Evolutionary conservation across 768 basidiomycete genomes (phyloP), one percentile per base, ranked within the genome.

Genomic region (Nidula microcarpa): DNA sequence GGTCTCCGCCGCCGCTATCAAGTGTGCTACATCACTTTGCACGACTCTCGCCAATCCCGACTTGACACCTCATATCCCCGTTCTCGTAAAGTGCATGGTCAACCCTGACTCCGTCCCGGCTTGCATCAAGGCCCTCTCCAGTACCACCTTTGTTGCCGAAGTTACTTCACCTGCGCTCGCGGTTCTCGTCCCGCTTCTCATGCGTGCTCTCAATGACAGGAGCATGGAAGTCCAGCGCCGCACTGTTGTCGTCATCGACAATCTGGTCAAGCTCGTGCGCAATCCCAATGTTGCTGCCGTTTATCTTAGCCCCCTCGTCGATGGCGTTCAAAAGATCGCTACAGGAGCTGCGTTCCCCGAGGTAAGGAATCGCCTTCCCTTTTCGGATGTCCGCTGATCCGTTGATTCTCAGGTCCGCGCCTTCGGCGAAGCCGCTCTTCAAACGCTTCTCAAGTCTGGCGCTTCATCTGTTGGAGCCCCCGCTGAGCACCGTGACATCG

Each of bases 171-270:
- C 96, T n/a, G 93, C 95, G 9, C 81, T 98, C 33, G 96, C 96
- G 13, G 94, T 98, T 58, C 84, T 98, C 52, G 93, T 95, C 6
- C 96, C 96, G 6, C 82, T 98, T 18, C 77, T 98, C 47, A 77
- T 83, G 43, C 92, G 96, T 63, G 95, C 92, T 8, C 76, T 98
- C 61, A 95, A 95, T 59, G 95, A 97, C 67, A 83, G 95, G 58
- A 94, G 93, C 53, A 97, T 94, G 87, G 94, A 97, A 62, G 91
- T 94, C 16, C 94, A 96, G 66, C 88, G 96, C 53, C 86, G 96
- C 54, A 88, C 92, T 0, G 94, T 97, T 53, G 87, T 98, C 47
- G 93, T 98, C 63, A 84, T 94, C 55, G 94, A 96, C 65, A 98
- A 98, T 71, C 78, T 98, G 51, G 95, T 97, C 71, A 98, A 98